Percentiles rank a stretch among this genome's conserved stretches.
Evolutionary conservation across 495 filamentous ascomycete species (phyloP).

Genomic region (Podospora bellae-mahoneyi): DNA sequence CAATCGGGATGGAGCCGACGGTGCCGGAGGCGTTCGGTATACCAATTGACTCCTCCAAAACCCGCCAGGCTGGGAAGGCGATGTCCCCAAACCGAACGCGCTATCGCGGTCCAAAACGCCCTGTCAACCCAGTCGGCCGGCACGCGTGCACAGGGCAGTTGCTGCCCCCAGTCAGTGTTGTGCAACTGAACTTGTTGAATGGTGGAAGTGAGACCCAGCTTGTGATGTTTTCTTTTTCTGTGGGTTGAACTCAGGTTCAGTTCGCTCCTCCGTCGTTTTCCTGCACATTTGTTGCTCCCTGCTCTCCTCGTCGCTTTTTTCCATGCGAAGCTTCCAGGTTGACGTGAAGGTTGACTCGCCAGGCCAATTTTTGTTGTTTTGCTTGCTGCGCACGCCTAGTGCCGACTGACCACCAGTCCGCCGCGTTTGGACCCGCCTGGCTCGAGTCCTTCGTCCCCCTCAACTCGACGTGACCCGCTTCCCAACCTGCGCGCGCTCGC

Average conservation of each 20-base stretch:
- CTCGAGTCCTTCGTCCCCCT: conserved; percentile 6
- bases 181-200: neutral
- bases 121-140: conserved; percentile 18
- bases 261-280: neutral
- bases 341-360: neutral
- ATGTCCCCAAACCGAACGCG: conserved; percentile 1
- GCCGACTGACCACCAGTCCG: neutral
- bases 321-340: neutral
- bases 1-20: neutral
- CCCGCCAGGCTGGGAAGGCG: conserved; percentile 24
- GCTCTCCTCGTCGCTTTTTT: neutral
- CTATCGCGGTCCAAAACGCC: conserved; percentile 10
- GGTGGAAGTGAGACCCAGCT: neutral
- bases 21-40: neutral
- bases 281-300: neutral
- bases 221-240: conserved; percentile 2
- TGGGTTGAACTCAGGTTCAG: neutral
- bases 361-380: neutral
- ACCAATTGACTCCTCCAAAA: conserved; percentile 12
- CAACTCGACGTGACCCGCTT: conserved; percentile 21
- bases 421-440: conserved; percentile 8
- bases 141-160: conserved; percentile 4
- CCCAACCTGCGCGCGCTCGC: neutral
- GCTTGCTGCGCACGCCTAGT: conserved; percentile 2
- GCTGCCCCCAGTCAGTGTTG: neutral